A percentile compares a stretch with the other conserved stretches of the same genome.
Conservation (phyloP, 306 rosid species). For the Purshia tridentata region DNA sequence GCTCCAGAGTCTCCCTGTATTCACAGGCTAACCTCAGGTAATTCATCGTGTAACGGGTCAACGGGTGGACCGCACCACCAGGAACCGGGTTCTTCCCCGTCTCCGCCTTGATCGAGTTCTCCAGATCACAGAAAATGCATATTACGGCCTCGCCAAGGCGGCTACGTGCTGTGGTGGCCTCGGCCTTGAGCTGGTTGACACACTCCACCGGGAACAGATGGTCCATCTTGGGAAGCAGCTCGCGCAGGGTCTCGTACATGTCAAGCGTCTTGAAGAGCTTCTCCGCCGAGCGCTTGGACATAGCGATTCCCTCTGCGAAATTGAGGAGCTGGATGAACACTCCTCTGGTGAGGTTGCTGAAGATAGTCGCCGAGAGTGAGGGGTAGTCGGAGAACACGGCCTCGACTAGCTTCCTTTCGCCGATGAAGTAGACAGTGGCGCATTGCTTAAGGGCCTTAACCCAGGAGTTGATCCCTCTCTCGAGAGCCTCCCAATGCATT, state of each 20-base stretch:
- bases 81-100: constrained; percentile 59
- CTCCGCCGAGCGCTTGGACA: constrained; percentile 58
- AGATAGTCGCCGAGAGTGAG: constrained; percentile 31
- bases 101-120: constrained; percentile 62
- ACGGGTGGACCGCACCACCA: constrained; percentile 69
- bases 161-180: constrained; percentile 30
- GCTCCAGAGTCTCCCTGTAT: constrained; percentile 60
- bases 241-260: constrained; percentile 67
- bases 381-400: constrained; percentile 42
- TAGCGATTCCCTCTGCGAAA: constrained; percentile 55
- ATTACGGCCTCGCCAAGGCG: constrained; percentile 47
- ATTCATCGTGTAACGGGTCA: constrained; percentile 80
- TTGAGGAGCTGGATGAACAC: constrained; percentile 48
- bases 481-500: constrained; percentile 67
- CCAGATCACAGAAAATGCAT: constrained; percentile 57
- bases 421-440: constrained; percentile 40
- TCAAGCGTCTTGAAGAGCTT: constrained; percentile 72
- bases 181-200: constrained; percentile 37
- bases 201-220: constrained; percentile 27
- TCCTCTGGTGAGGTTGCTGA: constrained; percentile 35
- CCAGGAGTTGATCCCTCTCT: constrained; percentile 60
- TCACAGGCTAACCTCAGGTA: constrained; percentile 72
- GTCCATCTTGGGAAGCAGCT: constrained; percentile 27
- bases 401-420: constrained; percentile 43
- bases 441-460: constrained; percentile 50